These are phyloP conservation scores for Phalaenopsis aphrodite DNA, from an alignment of 106 monocot genomes.

Conservation along the genomic window DNA sequence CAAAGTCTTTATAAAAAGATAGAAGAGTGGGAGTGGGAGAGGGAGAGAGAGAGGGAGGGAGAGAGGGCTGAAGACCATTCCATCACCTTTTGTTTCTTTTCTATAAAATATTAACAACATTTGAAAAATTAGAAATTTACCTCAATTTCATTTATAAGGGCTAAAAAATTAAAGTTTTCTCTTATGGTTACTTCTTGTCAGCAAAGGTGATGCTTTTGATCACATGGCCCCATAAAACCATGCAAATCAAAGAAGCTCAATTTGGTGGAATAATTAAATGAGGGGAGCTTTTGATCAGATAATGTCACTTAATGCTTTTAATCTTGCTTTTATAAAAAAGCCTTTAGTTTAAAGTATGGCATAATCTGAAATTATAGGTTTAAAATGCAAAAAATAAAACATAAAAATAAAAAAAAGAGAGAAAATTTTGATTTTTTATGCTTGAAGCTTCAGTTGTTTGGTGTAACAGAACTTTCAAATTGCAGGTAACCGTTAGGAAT, in stretches of 20 bases:
- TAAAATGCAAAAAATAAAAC: too few relatives aligned
- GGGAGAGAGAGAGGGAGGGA: too few relatives aligned
- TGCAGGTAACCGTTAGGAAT: constrained; percentile 1
- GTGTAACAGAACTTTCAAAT: neutral
- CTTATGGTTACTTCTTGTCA: neutral
- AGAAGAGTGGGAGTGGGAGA: too few relatives aligned
- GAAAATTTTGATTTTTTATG: neutral
- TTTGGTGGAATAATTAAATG: neutral
- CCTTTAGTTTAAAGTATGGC: constrained; percentile 4
- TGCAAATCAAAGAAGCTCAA: constrained; percentile 1
- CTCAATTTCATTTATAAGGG: neutral
- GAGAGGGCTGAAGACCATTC: too few relatives aligned
- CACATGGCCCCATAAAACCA: neutral
- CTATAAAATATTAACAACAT: too few relatives aligned
- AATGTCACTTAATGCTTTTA: constrained; percentile 8
- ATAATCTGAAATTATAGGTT: neutral
- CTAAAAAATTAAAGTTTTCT: neutral
- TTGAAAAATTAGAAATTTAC: too few relatives aligned
- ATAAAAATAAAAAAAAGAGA: neutral
- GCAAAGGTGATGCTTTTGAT: neutral
- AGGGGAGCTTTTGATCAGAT: neutral
- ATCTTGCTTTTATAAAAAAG: neutral
- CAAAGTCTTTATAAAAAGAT: too few relatives aligned
- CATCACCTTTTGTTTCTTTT: too few relatives aligned
- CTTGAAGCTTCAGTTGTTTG: neutral